Percentiles rank a stretch among this genome's conserved stretches.
Evolutionary conservation across 805 yeast species (phyloP).

Genomic region (Ogataea minuta): DNA sequence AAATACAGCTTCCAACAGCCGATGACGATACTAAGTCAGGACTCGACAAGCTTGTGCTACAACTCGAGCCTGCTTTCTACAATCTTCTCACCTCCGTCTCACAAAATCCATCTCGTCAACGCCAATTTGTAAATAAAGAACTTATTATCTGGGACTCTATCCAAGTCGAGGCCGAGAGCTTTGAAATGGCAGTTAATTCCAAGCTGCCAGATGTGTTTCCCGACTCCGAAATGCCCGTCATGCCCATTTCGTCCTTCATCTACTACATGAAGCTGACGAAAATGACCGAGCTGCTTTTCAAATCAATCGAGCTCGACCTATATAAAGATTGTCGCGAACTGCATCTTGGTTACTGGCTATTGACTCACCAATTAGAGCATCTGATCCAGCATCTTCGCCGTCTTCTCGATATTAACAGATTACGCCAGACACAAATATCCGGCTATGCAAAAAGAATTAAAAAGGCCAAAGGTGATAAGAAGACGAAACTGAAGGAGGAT

Average conservation of each 20-base stretch:
- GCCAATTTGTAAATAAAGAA: conserved; percentile 66
- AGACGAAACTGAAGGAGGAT: conserved; percentile 21
- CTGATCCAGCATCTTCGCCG: conserved; percentile 23
- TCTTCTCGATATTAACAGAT: conserved; percentile 18
- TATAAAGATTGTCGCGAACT: conserved; percentile 67
- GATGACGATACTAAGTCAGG: conserved; percentile 21
- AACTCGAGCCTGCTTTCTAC: conserved; percentile 46
- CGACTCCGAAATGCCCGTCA: conserved; percentile 38
- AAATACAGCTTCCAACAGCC: conserved; percentile 12
- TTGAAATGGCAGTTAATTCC: conserved; percentile 49
- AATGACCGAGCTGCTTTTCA: conserved; percentile 71
- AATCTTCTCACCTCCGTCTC: conserved; percentile 44
- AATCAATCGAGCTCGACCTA: conserved; percentile 73
- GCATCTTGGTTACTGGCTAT: conserved; percentile 66
- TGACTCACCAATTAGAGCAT: conserved; percentile 36
- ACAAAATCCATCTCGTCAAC: conserved; percentile 77
- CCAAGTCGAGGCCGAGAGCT: conserved; percentile 69
- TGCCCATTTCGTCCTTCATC: conserved; percentile 72
- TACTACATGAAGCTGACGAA: conserved; percentile 61
- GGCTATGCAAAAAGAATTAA: conserved; percentile 24
- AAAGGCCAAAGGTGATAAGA: conserved; percentile 30
- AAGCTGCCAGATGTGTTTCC: conserved; percentile 33
- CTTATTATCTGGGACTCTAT: conserved; percentile 69
- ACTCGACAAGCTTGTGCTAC: conserved; percentile 37
- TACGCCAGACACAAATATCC: conserved; percentile 23